Evolutionary conservation across 805 yeast genomes (phyloP).

Genomic region (Yamadazyma ubonensis): DNA sequence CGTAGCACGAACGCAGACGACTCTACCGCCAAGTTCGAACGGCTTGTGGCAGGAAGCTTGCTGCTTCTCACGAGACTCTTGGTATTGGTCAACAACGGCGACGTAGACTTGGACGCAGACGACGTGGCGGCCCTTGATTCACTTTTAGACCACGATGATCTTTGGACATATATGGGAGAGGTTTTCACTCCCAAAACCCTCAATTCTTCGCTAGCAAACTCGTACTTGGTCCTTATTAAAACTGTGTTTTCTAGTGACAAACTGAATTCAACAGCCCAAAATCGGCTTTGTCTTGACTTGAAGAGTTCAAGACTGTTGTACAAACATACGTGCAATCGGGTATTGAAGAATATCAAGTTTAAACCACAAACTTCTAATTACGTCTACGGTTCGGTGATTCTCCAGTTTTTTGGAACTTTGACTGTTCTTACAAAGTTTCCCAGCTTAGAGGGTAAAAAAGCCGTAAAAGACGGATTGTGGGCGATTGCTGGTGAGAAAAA

Average conservation of each 20-base stretch:
- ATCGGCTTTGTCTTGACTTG: slow-evolving; percentile 15
- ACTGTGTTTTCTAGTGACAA: slow-evolving; percentile 18
- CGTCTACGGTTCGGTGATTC: slow-evolving; percentile 45
- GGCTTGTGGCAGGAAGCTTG: slow-evolving; percentile 54
- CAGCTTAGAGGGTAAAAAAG: slow-evolving; percentile 16
- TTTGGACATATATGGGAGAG: slow-evolving; percentile 35
- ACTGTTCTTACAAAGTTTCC: slow-evolving; percentile 35
- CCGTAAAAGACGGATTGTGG: slow-evolving; percentile 56
- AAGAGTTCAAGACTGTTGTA: slow-evolving; percentile 24
- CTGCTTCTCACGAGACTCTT: slow-evolving; percentile 43
- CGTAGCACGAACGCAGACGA: slow-evolving; percentile 68
- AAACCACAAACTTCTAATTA: slow-evolving; percentile 34
- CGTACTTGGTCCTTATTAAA: slow-evolving; percentile 24
- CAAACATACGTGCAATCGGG: slow-evolving; percentile 44
- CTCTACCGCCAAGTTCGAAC: slow-evolving; percentile 57
- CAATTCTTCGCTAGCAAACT: slow-evolving; percentile 32
- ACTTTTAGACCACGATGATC: slow-evolving; percentile 25
- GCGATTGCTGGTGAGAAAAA: slow-evolving; percentile 42
- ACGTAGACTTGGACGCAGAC: slow-evolving; percentile 13
- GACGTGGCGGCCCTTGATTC: slow-evolving; percentile 18
- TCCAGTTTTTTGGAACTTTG: slow-evolving; percentile 51
- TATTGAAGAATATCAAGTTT: slow-evolving; percentile 44
- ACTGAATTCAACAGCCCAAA: slow-evolving; percentile 9
- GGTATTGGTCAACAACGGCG: slow-evolving; percentile 17
- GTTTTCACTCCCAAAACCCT: slow-evolving; percentile 24